Base-by-base conservation (phyloP, 371 early-diverging fungal genomes). In the Choanephora cucurbitarum region DNA sequence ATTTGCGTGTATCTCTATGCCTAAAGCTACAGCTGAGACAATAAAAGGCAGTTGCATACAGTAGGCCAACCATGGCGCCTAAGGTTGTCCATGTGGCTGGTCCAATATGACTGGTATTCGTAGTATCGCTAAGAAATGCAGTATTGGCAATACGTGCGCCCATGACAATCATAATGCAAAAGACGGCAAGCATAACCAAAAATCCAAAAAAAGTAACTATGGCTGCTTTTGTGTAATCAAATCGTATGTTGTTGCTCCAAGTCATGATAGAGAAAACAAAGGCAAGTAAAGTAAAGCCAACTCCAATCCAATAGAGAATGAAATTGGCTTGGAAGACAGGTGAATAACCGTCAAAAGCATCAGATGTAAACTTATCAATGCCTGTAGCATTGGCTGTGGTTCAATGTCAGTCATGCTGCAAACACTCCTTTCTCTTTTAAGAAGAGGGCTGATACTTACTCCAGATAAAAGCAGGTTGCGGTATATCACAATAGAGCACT, bases 391-490 rank as follows among this genome's bases (percentile, higher is more conserved):
- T 15, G 22, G 45, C 54, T 48, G 44, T 2, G 43, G 9, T 40
- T 18, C 5, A 28, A 28, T 28, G 28, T 28, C 28, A 28, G 28
- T 28, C 18, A 56, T 22, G 11, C 17, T 7, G 48, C 8, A n/a
- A n/a, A n/a, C 22, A 46, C 37, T 49, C 18, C 15, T 41, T 19
- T 11, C 18, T 17, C 21, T 8, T 22, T 19, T 14, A 41, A 10
- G n/a, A n/a, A n/a, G n/a, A n/a, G n/a, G n/a, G n/a, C n/a, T n/a
- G n/a, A 8, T 21, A 60, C 57, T 61, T 66, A 62, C 66, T 70
- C 75, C 75, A 74, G 46, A 56, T 64, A 48, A 60, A 74, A 8
- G 70, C 70, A 43, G 69, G 49, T 10, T 60, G 37, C 22, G 75
- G 75, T 2, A 45, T 45, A 43, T 60, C 63, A 40, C 75, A 74